A percentile compares a stretch with the other conserved stretches of the same genome.
Evolutionary conservation across 192 early-diverging fungal species (phyloP).

Genomic region (Coemansia sp.): DNA sequence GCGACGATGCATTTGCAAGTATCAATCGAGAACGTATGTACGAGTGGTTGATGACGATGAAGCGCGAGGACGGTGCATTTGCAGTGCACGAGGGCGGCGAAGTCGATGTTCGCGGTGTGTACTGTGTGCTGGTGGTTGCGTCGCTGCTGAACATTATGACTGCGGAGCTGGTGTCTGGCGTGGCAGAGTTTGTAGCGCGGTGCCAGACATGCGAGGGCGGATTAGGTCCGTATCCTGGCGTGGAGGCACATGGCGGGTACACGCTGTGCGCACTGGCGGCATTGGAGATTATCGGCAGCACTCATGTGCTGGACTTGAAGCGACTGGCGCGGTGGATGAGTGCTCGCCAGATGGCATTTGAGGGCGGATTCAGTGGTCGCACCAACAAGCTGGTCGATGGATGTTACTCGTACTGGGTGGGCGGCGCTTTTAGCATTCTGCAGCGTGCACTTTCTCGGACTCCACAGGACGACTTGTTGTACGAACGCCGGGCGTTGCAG

Average conservation of each 20-base stretch:
- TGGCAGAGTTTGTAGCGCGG: slow-evolving; percentile 67
- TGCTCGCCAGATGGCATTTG: slow-evolving; percentile 79
- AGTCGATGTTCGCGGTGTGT: slow-evolving; percentile 85
- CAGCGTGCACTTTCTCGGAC: slow-evolving; percentile 58
- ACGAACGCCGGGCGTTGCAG: slow-evolving; percentile 67
- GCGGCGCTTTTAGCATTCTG: slow-evolving; percentile 71
- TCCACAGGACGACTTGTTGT: slow-evolving; percentile 44
- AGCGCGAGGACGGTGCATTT: slow-evolving; percentile 87
- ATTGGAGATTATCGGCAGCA: slow-evolving; percentile 68
- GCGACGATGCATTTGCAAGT: slow-evolving; percentile 62
- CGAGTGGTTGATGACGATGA: slow-evolving; percentile 77
- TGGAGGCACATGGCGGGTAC: slow-evolving; percentile 96
- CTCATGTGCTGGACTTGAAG: slow-evolving; percentile 64
- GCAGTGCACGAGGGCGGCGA: slow-evolving; percentile 90
- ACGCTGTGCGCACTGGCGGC: slow-evolving; percentile 91
- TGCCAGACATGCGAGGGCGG: slow-evolving; percentile 97
- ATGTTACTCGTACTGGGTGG: slow-evolving; percentile 97
- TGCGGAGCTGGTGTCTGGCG: slow-evolving; percentile 66
- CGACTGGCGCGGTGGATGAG: slow-evolving; percentile 70
- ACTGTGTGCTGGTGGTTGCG: slow-evolving; percentile 81
- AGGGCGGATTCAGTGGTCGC: slow-evolving; percentile 95
- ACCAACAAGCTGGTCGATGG: slow-evolving; percentile 98
- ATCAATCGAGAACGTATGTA: slow-evolving; percentile 59
- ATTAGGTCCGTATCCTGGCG: slow-evolving; percentile 74
- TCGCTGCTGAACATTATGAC: slow-evolving; percentile 82